A percentile compares a stretch with the other conserved stretches of the same genome.
These are phyloP conservation scores for Lactarius indigo DNA, from an alignment of 768 basidiomycete genomes.

Conservation along the genomic window DNA sequence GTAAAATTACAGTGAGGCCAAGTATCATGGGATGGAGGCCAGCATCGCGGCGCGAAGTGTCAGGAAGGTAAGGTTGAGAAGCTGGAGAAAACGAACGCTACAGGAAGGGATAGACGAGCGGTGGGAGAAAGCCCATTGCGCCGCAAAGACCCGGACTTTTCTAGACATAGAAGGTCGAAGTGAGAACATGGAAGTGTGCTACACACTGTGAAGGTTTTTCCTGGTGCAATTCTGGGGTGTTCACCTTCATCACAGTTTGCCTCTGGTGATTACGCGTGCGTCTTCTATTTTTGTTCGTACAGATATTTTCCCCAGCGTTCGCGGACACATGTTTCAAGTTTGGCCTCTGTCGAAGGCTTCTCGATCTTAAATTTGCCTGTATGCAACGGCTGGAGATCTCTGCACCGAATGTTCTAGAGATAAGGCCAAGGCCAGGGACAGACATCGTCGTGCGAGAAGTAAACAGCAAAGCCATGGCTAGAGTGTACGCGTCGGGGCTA, in stretches of 20 bases:
- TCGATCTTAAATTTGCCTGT: not conserved
- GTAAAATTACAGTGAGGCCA: conserved; percentile 10
- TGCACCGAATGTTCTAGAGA: not conserved
- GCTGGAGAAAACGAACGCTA: not conserved
- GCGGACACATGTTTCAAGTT: not conserved
- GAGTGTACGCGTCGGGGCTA: not conserved
- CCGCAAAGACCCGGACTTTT: not conserved
- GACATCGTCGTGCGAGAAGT: not conserved
- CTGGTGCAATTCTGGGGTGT: not conserved
- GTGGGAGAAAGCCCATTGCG: not conserved
- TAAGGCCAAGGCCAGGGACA: not conserved
- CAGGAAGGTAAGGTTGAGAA: not conserved
- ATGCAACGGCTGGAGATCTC: not conserved
- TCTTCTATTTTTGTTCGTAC: not conserved
- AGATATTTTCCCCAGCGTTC: not conserved
- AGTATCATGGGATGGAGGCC: conserved; percentile 11
- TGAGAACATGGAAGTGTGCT: not conserved
- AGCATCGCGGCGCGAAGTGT: conserved; percentile 1
- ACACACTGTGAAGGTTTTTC: not conserved
- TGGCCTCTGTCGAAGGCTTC: not conserved
- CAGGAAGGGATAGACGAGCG: not conserved
- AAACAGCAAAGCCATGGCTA: not conserved
- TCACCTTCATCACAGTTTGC: not conserved
- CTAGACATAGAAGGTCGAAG: not conserved
- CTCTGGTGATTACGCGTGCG: not conserved